Percentiles rank a stretch among this genome's conserved stretches.
These are phyloP conservation scores for Globisporangium paroecandrum DNA, from an alignment of 352 stramenopile genomes.

Conservation along the genomic window DNA sequence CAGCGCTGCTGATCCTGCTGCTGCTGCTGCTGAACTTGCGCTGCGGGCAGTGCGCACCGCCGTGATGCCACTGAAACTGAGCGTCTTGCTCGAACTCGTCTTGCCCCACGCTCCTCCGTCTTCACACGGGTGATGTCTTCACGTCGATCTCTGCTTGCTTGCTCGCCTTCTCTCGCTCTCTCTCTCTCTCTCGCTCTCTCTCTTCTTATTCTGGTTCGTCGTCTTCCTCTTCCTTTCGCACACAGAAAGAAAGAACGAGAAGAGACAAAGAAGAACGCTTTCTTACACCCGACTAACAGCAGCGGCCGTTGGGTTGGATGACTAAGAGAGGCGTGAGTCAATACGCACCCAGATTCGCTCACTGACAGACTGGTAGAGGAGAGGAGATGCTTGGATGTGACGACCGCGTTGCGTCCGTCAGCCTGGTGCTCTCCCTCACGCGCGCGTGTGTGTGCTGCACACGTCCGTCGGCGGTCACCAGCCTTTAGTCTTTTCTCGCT, in stretches of 20 bases:
- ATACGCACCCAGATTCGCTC: neutral
- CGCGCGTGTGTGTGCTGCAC: neutral
- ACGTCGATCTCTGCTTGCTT: neutral
- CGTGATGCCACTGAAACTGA: conserved; percentile 13
- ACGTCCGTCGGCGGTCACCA: neutral
- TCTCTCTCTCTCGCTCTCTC: neutral
- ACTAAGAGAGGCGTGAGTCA: neutral
- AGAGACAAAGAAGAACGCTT: neutral
- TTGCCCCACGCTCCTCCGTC: neutral
- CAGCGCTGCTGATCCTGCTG: too few relatives aligned
- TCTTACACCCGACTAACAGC: neutral
- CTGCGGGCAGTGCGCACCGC: conserved; percentile 8
- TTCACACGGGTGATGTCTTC: neutral
- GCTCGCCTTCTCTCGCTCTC: neutral
- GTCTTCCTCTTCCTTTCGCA: neutral
- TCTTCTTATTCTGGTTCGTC: neutral
- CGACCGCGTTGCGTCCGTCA: neutral
- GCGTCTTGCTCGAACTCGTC: conserved; percentile 16
- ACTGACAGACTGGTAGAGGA: neutral
- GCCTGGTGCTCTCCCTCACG: neutral
- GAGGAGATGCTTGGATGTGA: neutral
- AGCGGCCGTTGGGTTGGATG: neutral
- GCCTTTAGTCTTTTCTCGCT: neutral
- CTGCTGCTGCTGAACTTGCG: conserved; percentile 6
- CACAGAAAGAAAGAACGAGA: neutral